Base-by-base conservation (phyloP, 2,329 filamentous ascomycete species). In the Ceratocystis albifundus region DNA sequence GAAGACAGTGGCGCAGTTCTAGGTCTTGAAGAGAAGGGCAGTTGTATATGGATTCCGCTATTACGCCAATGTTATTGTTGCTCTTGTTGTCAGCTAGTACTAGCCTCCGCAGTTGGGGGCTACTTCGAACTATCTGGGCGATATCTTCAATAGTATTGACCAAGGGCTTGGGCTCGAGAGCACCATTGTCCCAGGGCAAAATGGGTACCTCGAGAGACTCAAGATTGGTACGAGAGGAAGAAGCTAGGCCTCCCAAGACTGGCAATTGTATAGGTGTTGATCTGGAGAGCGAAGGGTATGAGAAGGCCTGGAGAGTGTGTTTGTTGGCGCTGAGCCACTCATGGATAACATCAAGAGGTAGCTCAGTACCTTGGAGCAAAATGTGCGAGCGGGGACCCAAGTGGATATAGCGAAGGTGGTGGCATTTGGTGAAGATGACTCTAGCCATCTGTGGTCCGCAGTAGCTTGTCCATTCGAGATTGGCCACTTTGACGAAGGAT, bases 401-500 rank as follows among this genome's bases (percentile, higher is more conserved):
- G 7, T 59, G 28, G 8, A 59, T 36, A 25, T 59, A 59, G 4
- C 32, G 53, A 4, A 59, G 22, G 15, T 25, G 28, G n/a, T 59
- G 25, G 53, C 53, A 59, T 12, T 59, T 59, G 36, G 53, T 36
- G 53, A 59, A 59, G 5, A 59, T 59, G 2, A 59, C 53, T 10
- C 15, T 36, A 17, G 53, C 53, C 53, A 36, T 59, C 28, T 59
- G 53, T 36, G 53, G 28, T 3, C 53, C 53, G 32, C 53, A 59
- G 53, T 59, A 30, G n/a, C 32, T 59, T 59, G 53, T 25, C 53
- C 53, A 59, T 4, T 59, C 53, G 12, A 59, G 53, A 17, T 59
- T 30, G 28, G n/a, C 53, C 32, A 30, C n/a, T 17, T 32, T 59
- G 4, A 59, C 25, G n/a, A 30, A 59, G 7, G 28, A n/a, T n/a